Percentiles rank a stretch among this genome's conserved stretches.
These are phyloP conservation scores for Microthlaspi erraticum DNA, from an alignment of 345 rosid species.

Conservation along the genomic window DNA sequence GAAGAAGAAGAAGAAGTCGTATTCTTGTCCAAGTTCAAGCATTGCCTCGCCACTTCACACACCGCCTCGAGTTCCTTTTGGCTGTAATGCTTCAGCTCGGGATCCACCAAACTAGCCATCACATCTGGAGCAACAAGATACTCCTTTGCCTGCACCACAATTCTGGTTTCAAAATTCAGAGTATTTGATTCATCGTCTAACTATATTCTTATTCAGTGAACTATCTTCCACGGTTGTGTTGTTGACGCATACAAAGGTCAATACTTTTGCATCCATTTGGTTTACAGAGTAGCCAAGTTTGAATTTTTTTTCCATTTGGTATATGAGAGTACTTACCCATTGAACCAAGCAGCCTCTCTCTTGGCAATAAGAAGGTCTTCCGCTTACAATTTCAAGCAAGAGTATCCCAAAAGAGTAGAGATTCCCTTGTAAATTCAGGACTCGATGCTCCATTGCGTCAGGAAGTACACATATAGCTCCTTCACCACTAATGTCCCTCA, in stretches of 20 bases:
- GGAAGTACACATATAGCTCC: slow-evolving; percentile 85
- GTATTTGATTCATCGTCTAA: slow-evolving; percentile 1
- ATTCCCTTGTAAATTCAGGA: slow-evolving; percentile 78
- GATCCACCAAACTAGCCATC: slow-evolving; percentile 80
- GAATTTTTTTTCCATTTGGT: background rate
- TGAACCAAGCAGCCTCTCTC: slow-evolving; percentile 79
- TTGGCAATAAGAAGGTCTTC: slow-evolving; percentile 82
- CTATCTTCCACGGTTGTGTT: background rate
- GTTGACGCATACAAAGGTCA: background rate
- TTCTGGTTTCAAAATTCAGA: background rate
- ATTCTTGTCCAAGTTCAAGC: slow-evolving; percentile 55
- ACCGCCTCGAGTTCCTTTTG: slow-evolving; percentile 73
- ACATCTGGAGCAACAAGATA: slow-evolving; percentile 65
- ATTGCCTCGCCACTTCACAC: slow-evolving; percentile 74
- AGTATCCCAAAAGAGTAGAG: slow-evolving; percentile 84
- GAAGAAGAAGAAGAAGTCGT: slow-evolving; percentile 46
- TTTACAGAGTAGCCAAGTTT: slow-evolving; percentile 8
- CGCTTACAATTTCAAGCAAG: slow-evolving; percentile 83
- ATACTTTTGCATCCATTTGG: slow-evolving; percentile 19
- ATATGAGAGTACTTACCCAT: slow-evolving; percentile 63
- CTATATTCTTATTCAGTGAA: background rate
- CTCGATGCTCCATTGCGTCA: slow-evolving; percentile 66
- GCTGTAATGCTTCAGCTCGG: slow-evolving; percentile 75
- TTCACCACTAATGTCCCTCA: slow-evolving; percentile 63
- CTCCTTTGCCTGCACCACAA: slow-evolving; percentile 74